Conservation (phyloP, 148 eudicot genomes). For the Arctostaphylos glauca region DNA sequence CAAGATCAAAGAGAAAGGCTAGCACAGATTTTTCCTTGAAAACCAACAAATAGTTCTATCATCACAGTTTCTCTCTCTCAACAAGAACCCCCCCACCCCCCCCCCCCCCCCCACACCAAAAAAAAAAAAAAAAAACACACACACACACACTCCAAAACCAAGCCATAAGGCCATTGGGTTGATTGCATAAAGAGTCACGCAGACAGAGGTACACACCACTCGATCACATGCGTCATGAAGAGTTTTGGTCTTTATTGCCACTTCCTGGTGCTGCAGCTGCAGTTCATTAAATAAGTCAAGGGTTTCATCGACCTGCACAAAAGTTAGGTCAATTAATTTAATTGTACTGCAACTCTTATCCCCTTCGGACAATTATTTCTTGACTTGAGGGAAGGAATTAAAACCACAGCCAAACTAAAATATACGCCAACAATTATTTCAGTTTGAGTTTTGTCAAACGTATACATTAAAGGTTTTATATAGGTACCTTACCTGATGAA, state of each 20-base stretch:
- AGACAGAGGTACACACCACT: constrained; percentile 51
- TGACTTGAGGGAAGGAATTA: not conserved
- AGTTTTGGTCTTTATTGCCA: constrained; percentile 90
- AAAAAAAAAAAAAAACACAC: too few species aligned
- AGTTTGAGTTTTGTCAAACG: not conserved
- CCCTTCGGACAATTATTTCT: not conserved
- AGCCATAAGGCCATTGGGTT: not conserved
- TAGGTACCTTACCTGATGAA: constrained; percentile 55
- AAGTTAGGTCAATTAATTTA: constrained; percentile 15
- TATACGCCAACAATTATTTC: not conserved
- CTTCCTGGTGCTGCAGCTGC: constrained; percentile 93
- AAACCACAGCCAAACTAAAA: not conserved
- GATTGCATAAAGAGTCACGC: not conserved
- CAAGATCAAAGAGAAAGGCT: constrained; percentile 3
- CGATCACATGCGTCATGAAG: constrained; percentile 99
- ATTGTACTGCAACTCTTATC: not conserved
- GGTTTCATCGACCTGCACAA: constrained; percentile 88
- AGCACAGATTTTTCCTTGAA: not conserved
- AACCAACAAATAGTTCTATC: not conserved
- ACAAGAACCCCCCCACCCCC: too few species aligned
- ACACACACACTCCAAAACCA: not conserved
- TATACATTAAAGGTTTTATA: not conserved
- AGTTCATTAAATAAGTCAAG: constrained; percentile 88
- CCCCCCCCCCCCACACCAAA: too few species aligned
- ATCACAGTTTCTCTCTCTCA: not conserved